Conservation (phyloP, 208 protist genomes). For the Leishmania major region DNA sequence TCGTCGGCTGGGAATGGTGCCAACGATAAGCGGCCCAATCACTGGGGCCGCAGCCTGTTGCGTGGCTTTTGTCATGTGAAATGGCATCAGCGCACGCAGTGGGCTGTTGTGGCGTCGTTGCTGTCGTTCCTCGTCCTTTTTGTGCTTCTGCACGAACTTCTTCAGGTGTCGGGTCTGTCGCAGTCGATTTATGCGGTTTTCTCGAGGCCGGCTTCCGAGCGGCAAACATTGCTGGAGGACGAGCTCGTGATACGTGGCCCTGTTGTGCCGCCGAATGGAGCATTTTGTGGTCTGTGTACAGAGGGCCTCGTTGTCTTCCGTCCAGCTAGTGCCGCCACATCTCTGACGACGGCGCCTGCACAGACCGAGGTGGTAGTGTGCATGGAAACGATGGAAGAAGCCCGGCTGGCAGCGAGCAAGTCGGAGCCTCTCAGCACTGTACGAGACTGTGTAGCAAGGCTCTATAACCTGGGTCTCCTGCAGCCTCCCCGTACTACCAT, state of each 20-base stretch:
- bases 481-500: conserved; percentile 4
- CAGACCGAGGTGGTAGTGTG: background rate
- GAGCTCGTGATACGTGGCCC: background rate
- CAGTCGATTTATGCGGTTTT: background rate
- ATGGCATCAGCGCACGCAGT: background rate
- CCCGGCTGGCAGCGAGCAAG: background rate
- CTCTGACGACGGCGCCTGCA: background rate
- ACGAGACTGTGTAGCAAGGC: conserved; percentile 17
- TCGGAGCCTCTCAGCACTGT: conserved; percentile 1
- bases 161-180: background rate
- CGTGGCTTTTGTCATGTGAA: background rate
- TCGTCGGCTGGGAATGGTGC: background rate
- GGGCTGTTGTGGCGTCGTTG: background rate
- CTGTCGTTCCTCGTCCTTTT: background rate
- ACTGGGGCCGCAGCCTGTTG: background rate
- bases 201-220: background rate
- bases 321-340: background rate
- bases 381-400: conserved; percentile 1
- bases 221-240: background rate
- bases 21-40: background rate
- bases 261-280: background rate
- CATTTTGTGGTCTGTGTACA: conserved; percentile 14
- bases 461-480: conserved; percentile 18
- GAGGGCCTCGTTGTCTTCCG: conserved; percentile 19
- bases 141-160: background rate